These are phyloP conservation scores for Fusarium duplospermum DNA, from an alignment of 2,329 filamentous ascomycete species.

Conservation along the genomic window DNA sequence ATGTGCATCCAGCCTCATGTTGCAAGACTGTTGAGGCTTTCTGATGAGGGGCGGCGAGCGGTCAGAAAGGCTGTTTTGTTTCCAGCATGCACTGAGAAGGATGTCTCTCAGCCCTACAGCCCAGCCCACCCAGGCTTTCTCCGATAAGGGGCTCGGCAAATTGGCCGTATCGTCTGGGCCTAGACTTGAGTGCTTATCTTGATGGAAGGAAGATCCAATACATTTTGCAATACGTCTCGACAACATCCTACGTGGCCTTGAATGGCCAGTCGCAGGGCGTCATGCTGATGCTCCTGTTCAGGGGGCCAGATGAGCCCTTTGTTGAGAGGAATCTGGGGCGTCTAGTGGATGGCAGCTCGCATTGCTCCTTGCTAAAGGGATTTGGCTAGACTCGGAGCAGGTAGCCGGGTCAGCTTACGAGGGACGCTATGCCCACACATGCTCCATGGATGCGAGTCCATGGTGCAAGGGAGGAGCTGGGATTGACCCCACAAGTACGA, in stretches of 20 bases:
- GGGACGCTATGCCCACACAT: slow-evolving; percentile 26
- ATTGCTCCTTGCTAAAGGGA: slow-evolving; percentile 7
- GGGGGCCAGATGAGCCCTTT: slow-evolving; percentile 17
- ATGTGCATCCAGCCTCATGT: background rate
- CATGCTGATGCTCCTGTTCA: slow-evolving; percentile 8
- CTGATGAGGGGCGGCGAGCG: slow-evolving; percentile 29
- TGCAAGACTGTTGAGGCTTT: slow-evolving; percentile 16
- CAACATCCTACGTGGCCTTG: background rate
- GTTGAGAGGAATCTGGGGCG: slow-evolving; percentile 5
- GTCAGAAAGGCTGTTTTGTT: slow-evolving; percentile 23
- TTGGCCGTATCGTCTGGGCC: background rate
- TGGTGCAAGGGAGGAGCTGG: slow-evolving; percentile 27
- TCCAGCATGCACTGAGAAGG: slow-evolving; percentile 16
- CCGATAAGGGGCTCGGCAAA: slow-evolving; percentile 3
- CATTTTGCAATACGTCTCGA: background rate
- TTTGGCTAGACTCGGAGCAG: slow-evolving; percentile 28
- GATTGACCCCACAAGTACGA: slow-evolving; percentile 29
- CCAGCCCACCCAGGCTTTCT: slow-evolving; percentile 22
- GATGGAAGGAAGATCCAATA: background rate
- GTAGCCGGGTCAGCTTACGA: slow-evolving; percentile 30
- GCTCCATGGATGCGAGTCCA: slow-evolving; percentile 5
- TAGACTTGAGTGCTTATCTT: slow-evolving; percentile 3
- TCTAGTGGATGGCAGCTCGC: slow-evolving; percentile 17
- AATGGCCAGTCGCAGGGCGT: slow-evolving; percentile 7
- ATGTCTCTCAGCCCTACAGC: slow-evolving; percentile 40